A percentile compares a stretch with the other conserved stretches of the same genome.
These are phyloP conservation scores for Curvularia spicifera DNA, from an alignment of 2,329 filamentous ascomycete species.

Conservation along the genomic window DNA sequence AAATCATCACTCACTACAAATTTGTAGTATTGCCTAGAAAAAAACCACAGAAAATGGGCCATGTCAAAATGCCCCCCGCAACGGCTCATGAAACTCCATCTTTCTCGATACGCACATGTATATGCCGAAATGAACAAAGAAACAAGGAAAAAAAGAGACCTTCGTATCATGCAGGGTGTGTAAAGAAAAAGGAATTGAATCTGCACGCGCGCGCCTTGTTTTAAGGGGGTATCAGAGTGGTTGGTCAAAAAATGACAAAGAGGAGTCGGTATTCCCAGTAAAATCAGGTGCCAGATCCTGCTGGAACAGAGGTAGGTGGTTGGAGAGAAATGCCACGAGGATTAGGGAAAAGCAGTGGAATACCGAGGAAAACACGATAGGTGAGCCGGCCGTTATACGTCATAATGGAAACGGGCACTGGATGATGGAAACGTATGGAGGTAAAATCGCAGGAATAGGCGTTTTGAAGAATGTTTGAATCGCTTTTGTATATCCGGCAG, in stretches of 20 bases:
- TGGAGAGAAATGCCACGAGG: neutral
- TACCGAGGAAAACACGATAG: neutral
- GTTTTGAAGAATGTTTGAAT: neutral
- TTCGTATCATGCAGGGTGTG: neutral
- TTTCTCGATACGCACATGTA: neutral
- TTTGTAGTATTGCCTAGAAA: neutral
- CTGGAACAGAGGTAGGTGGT: neutral
- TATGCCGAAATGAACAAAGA: neutral
- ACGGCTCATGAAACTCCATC: neutral
- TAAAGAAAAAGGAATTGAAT: neutral
- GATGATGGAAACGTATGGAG: neutral
- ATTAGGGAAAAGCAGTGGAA: neutral
- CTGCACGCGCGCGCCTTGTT: neutral
- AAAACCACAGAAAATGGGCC: neutral
- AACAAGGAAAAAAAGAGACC: neutral
- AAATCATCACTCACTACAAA: neutral
- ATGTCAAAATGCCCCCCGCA: neutral
- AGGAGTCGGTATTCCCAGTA: neutral
- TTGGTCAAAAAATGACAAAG: neutral
- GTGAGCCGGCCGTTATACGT: neutral
- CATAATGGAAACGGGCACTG: neutral
- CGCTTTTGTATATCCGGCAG: neutral
- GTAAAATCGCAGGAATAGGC: neutral
- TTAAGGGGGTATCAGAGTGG: neutral
- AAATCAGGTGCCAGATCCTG: neutral